These are phyloP conservation scores for Rhodotorula diobovata DNA, from an alignment of 768 basidiomycete species.

Conservation along the genomic window DNA sequence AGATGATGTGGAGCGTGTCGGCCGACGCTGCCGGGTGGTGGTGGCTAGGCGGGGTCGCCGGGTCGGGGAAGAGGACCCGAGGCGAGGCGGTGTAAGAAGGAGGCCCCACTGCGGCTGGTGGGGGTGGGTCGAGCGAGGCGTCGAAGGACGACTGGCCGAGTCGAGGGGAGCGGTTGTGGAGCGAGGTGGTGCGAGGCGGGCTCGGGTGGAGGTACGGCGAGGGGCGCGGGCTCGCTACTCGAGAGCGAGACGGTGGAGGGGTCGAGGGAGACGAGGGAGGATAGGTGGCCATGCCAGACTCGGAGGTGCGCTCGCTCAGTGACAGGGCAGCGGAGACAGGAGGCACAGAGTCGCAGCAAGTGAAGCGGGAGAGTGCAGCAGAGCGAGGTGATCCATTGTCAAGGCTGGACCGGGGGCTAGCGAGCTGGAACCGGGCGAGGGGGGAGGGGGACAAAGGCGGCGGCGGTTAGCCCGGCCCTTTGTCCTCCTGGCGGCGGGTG, in stretches of 20 bases:
- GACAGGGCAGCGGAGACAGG: too few species aligned
- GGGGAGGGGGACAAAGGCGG: too few species aligned
- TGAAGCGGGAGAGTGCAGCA: not conserved
- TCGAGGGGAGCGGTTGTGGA: slow-evolving; percentile 22
- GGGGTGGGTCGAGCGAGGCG: slow-evolving; percentile 6
- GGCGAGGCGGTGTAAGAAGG: slow-evolving; percentile 17
- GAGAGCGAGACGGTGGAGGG: not conserved
- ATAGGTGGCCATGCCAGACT: not conserved
- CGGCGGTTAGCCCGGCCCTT: too few species aligned
- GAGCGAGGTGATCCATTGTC: not conserved
- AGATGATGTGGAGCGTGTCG: slow-evolving; percentile 15
- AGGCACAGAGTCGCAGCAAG: too few species aligned
- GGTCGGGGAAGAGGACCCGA: slow-evolving; percentile 16
- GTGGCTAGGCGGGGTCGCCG: not conserved
- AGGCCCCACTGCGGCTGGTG: too few species aligned
- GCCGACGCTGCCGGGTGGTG: not conserved
- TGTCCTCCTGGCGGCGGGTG: too few species aligned
- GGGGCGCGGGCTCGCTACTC: not conserved
- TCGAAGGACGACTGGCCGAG: slow-evolving; percentile 32
- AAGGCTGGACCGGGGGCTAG: too few species aligned
- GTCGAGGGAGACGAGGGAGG: not conserved
- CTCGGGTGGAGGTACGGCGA: not conserved
- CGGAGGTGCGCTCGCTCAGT: too few species aligned
- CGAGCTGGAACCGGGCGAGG: too few species aligned
- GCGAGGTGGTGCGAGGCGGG: slow-evolving; percentile 9